These are phyloP conservation scores for Tricholomella constricta DNA, from an alignment of 768 basidiomycete species.

Conservation along the genomic window DNA sequence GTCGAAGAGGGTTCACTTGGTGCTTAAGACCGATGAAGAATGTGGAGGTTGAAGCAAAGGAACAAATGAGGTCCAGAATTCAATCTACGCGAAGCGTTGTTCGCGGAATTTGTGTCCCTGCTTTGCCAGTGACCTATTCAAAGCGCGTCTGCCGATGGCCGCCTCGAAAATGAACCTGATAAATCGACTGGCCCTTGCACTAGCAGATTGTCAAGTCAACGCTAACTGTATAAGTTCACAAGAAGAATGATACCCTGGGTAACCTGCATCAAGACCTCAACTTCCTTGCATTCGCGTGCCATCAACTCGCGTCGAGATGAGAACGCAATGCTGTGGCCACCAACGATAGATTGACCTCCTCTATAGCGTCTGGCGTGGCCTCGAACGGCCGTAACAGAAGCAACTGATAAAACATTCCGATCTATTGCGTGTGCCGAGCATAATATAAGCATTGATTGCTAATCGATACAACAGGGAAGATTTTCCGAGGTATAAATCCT, in stretches of 20 bases:
- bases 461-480: neutral
- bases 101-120: neutral
- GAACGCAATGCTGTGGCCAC: too few relatives aligned
- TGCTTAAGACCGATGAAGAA: too few relatives aligned
- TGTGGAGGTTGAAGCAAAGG: too few relatives aligned
- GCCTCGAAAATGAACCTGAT: neutral
- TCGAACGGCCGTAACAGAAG: neutral
- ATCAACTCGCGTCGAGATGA: too few relatives aligned
- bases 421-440: neutral
- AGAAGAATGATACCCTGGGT: too few relatives aligned
- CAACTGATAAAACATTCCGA: neutral
- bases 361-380: too few relatives aligned
- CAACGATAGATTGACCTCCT: too few relatives aligned
- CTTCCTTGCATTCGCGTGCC: too few relatives aligned
- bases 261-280: too few relatives aligned
- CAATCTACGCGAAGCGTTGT: neutral
- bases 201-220: neutral
- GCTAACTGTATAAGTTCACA: too few relatives aligned
- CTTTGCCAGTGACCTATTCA: neutral
- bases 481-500: neutral
- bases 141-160: neutral
- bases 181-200: neutral
- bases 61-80: neutral
- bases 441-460: neutral
- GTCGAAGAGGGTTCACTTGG: too few relatives aligned